Evolutionary conservation across 2,329 filamentous ascomycete species (phyloP).

Genomic region (Geosmithia flava): DNA sequence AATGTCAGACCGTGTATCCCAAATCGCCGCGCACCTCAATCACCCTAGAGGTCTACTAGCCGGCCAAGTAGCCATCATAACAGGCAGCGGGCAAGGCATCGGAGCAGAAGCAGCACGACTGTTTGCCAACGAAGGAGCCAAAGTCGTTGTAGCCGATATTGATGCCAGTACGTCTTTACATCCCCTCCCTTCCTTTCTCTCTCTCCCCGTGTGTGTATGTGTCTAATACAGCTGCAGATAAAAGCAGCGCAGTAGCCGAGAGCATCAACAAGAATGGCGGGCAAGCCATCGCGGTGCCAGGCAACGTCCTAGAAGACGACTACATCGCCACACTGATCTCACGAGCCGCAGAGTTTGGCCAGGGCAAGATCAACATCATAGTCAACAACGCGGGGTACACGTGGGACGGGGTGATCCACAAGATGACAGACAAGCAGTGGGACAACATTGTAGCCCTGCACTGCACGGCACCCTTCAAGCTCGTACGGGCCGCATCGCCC

Average conservation of each 20-base stretch:
- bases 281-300: slow-evolving; percentile 59
- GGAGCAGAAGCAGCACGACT: slow-evolving; percentile 72
- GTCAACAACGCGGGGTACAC: slow-evolving; percentile 90
- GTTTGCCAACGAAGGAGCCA: slow-evolving; percentile 81
- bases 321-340: slow-evolving; percentile 65
- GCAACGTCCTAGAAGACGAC: slow-evolving; percentile 60
- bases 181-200: not conserved
- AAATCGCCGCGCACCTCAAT: slow-evolving; percentile 70
- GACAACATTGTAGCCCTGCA: slow-evolving; percentile 77
- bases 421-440: slow-evolving; percentile 88
- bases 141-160: slow-evolving; percentile 74
- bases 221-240: slow-evolving; percentile 41
- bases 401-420: slow-evolving; percentile 88
- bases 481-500: slow-evolving; percentile 66
- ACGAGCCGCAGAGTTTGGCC: slow-evolving; percentile 66
- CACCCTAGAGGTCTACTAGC: slow-evolving; percentile 68
- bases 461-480: slow-evolving; percentile 74
- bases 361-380: slow-evolving; percentile 81
- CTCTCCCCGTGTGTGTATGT: not conserved
- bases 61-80: slow-evolving; percentile 78
- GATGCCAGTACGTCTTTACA: slow-evolving; percentile 52
- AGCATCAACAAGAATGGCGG: slow-evolving; percentile 56
- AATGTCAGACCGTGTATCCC: slow-evolving; percentile 49
- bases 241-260: slow-evolving; percentile 55
- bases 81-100: slow-evolving; percentile 76